Evolutionary conservation across 768 basidiomycete genomes (phyloP), one percentile per base, ranked within the genome.

Genomic region (Asterophora lycoperdoides): DNA sequence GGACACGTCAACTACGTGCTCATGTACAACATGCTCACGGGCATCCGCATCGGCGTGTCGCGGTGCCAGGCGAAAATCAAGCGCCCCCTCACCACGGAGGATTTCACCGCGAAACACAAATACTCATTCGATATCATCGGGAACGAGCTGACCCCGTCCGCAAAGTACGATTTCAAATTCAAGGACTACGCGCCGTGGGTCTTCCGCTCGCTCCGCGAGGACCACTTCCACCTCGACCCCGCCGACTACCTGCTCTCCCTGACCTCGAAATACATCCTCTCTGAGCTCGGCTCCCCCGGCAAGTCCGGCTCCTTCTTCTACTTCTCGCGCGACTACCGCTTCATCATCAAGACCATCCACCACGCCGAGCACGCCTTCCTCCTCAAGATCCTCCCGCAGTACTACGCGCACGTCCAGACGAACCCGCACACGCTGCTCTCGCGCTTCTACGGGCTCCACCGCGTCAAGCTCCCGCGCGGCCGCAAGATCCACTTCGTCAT

Each of bases 21-120:
- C 61, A 98, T 98, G 96, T 99, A 98, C 73, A 98, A 99, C 73
- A 99, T 99, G 96, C 76, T 99, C 60, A 99, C 96, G 4, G 96
- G 96, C 4, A 99, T 99, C 53, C 81, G 96, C 35, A 93, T 93
- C 57, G 94, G 86, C 23, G 94, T 98, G 10, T 98, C 95, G 39
- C 75, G 96, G 54, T 96, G 91, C 71, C 93, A 96, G 64, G 96
- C 94, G 39, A 98, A 98, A 74, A 83, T 93, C 5, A 86, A 86
- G 66, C 81, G 93, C 44, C 79, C 84, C 3, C 70, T 99, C 34
- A 88, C 86, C 9, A 77, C 82, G 41, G 89, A 89, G 28, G 95
- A 99, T 67, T 99, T 92, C 60, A 73, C 72, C 0, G 89, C 93
- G 9, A 76, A 81, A 42, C 93, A 98, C 68, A 98, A 97, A 67